Evolutionary conservation across 129 eudicot genomes (phyloP).

Genomic region (Ambrosia artemisiifolia): DNA sequence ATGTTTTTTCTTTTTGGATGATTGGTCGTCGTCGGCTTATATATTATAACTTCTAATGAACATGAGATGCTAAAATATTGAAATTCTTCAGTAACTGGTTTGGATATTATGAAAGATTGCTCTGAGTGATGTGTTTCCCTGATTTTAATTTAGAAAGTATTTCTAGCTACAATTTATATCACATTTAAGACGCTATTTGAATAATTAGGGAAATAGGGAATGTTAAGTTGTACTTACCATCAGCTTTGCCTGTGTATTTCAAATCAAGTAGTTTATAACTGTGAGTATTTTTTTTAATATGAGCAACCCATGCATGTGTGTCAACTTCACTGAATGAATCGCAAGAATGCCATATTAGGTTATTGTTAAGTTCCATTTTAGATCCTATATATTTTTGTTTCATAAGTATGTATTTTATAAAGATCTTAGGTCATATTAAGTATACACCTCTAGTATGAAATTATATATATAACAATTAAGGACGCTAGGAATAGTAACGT

Average conservation of each 20-base stretch:
- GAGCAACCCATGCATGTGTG: not conserved
- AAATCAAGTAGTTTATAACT: not conserved
- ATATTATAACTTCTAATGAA: not conserved
- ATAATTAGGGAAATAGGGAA: not conserved
- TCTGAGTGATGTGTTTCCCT: not conserved
- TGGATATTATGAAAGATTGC: not conserved
- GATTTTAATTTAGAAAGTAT: not conserved
- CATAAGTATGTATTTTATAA: not conserved
- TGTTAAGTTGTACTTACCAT: not conserved
- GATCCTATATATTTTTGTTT: not conserved
- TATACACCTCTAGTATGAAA: slow-evolving; percentile 1
- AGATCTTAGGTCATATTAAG: not conserved
- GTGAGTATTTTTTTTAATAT: not conserved
- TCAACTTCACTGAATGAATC: not conserved
- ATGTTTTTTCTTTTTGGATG: slow-evolving; percentile 3
- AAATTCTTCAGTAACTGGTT: not conserved
- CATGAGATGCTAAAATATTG: not conserved
- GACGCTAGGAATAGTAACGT: too few relatives aligned
- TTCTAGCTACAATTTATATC: not conserved
- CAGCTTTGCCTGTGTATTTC: not conserved
- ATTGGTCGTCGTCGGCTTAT: not conserved
- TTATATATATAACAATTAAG: too few relatives aligned
- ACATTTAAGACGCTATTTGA: not conserved
- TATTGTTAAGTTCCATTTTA: not conserved
- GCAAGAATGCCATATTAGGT: not conserved